Conservation (phyloP, 1,284 basidiomycete genomes). For the Quambalaria eucalypti region DNA sequence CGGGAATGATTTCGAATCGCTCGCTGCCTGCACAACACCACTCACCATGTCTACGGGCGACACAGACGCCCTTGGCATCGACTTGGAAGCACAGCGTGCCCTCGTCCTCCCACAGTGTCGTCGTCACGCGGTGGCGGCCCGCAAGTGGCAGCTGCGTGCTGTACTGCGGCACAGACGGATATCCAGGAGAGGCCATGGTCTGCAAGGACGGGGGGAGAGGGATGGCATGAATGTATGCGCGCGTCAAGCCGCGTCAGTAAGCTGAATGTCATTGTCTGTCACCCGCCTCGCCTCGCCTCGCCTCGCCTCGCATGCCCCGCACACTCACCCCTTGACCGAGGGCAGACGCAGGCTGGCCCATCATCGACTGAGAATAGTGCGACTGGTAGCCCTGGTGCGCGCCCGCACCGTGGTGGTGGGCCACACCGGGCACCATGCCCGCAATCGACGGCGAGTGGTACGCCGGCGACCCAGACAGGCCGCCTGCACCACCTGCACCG, state of each 20-base stretch:
- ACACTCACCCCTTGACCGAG: too few relatives aligned
- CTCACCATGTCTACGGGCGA: slow-evolving; percentile 37
- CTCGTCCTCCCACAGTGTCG: slow-evolving; percentile 46
- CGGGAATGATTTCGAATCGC: too few relatives aligned
- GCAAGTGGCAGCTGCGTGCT: slow-evolving; percentile 38
- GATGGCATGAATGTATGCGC: not conserved
- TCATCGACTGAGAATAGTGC: too few relatives aligned
- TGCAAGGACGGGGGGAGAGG: not conserved
- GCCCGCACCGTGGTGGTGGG: not conserved
- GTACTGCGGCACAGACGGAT: slow-evolving; percentile 37
- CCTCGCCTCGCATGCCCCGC: not conserved
- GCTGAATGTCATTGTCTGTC: not conserved
- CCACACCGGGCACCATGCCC: not conserved
- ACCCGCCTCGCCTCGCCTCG: not conserved
- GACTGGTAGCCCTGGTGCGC: not conserved
- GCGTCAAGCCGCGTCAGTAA: not conserved
- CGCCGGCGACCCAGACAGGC: not conserved
- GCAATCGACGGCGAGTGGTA: not conserved
- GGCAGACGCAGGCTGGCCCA: too few relatives aligned
- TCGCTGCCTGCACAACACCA: not conserved
- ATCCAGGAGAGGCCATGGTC: slow-evolving; percentile 21
- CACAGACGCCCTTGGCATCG: slow-evolving; percentile 43
- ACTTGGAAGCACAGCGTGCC: slow-evolving; percentile 47
- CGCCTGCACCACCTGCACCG: not conserved
- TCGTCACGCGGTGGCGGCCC: slow-evolving; percentile 43